Conservation (phyloP, 805 yeast genomes). For the Cyberlindnera xylosilytica region DNA sequence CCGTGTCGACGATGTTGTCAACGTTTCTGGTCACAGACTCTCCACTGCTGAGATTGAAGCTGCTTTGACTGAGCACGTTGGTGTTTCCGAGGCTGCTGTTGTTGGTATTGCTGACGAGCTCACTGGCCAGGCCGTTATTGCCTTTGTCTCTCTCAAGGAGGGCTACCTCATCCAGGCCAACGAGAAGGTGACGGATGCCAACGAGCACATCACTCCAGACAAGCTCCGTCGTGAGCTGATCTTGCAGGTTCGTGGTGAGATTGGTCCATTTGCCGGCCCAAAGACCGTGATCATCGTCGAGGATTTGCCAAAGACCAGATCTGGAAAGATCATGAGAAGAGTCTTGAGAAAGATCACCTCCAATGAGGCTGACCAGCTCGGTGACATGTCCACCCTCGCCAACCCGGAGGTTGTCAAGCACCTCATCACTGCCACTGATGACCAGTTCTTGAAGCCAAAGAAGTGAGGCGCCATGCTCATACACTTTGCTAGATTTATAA, state of each 20-base stretch:
- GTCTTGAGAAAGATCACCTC: conserved; percentile 89
- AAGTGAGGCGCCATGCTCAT: conserved; percentile 6
- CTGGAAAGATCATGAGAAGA: conserved; percentile 99
- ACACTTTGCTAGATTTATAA: background rate
- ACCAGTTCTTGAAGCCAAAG: conserved; percentile 17
- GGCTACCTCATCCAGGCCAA: conserved; percentile 33
- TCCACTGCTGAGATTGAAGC: conserved; percentile 99
- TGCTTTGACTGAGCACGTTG: conserved; percentile 72
- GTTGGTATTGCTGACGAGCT: conserved; percentile 93
- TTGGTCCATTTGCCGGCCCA: conserved; percentile 92
- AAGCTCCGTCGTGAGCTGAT: conserved; percentile 68
- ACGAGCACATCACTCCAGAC: conserved; percentile 31
- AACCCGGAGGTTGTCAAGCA: conserved; percentile 82
- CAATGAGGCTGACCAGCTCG: conserved; percentile 89
- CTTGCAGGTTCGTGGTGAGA: conserved; percentile 85
- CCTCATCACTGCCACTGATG: conserved; percentile 60
- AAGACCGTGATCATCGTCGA: conserved; percentile 77
- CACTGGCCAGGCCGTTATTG: conserved; percentile 97
- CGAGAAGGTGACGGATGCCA: conserved; percentile 27
- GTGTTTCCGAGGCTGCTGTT: conserved; percentile 94
- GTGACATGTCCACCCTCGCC: conserved; percentile 86
- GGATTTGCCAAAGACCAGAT: conserved; percentile 96
- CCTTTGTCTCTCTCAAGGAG: conserved; percentile 81
- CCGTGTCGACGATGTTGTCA: conserved; percentile 97
- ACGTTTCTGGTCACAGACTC: conserved; percentile 95